Evolutionary conservation across 192 early-diverging fungal species (phyloP).

Genomic region (Powellomyces hirtus): DNA sequence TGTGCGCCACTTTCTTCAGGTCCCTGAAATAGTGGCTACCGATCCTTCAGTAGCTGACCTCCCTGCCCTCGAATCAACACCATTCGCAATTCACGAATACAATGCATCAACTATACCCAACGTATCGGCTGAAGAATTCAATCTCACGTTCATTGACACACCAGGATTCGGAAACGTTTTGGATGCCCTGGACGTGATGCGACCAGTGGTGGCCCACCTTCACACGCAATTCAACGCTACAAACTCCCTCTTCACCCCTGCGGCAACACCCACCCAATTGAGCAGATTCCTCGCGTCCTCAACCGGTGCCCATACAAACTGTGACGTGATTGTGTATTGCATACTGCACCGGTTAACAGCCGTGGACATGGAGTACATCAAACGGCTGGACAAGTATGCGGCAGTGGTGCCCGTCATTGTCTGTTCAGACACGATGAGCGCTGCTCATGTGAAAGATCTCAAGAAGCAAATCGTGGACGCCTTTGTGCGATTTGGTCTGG

Average conservation of each 20-base stretch:
- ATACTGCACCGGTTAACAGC: conserved; percentile 57
- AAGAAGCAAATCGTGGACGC: conserved; percentile 49
- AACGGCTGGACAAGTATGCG: conserved; percentile 51
- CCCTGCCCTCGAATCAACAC: background rate
- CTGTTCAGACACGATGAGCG: conserved; percentile 56
- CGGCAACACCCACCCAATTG: conserved; percentile 4
- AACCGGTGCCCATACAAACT: conserved; percentile 40
- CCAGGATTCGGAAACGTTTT: conserved; percentile 35
- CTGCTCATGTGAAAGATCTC: conserved; percentile 27
- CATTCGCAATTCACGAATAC: conserved; percentile 11
- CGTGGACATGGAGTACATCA: conserved; percentile 70
- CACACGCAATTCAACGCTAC: conserved; percentile 29
- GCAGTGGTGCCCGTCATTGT: conserved; percentile 66
- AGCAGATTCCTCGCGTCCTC: conserved; percentile 22
- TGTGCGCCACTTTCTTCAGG: conserved; percentile 24
- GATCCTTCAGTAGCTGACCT: conserved; percentile 10
- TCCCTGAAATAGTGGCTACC: conserved; percentile 19
- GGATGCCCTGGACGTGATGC: conserved; percentile 37
- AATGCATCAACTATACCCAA: conserved; percentile 7
- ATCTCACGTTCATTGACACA: conserved; percentile 45
- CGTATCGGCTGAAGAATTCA: conserved; percentile 21
- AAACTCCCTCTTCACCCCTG: conserved; percentile 22
- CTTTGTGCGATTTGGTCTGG: conserved; percentile 45
- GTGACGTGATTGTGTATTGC: conserved; percentile 41
- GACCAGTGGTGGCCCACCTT: conserved; percentile 33